Conservation (phyloP, 2,329 filamentous ascomycete genomes). For the Colletotrichum sp. region DNA sequence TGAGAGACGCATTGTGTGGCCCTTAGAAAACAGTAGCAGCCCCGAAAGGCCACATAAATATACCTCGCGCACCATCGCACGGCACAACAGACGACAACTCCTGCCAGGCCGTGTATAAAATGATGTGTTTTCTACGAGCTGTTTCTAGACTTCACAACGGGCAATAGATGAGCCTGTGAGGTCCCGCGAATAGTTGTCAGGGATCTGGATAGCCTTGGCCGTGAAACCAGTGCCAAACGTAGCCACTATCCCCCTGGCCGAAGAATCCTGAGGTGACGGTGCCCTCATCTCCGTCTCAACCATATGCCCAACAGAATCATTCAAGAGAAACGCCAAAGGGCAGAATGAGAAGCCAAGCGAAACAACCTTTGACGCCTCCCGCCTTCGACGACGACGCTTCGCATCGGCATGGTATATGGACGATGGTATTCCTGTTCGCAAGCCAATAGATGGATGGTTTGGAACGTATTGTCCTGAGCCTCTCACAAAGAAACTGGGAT, state of each 20-base stretch:
- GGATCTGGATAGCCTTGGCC: too few relatives aligned
- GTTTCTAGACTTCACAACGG: too few relatives aligned
- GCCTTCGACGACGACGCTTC: not conserved
- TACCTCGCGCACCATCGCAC: rapidly evolving
- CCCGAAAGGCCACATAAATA: rapidly evolving
- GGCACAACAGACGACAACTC: rapidly evolving
- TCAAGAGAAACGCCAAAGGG: rapidly evolving
- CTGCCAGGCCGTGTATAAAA: not conserved
- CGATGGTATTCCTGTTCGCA: not conserved
- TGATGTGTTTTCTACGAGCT: too few relatives aligned
- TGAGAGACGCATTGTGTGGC: too few relatives aligned
- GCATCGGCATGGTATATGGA: not conserved
- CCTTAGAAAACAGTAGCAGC: rapidly evolving
- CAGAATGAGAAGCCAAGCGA: not conserved
- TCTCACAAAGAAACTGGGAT: not conserved
- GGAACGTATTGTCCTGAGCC: too few relatives aligned
- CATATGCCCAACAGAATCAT: rapidly evolving
- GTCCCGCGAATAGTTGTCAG: too few relatives aligned
- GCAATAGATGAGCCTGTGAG: too few relatives aligned
- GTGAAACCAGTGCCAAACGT: too few relatives aligned
- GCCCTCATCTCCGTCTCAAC: rapidly evolving
- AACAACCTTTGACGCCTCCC: too few relatives aligned
- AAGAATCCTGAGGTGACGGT: not conserved
- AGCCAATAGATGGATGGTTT: too few relatives aligned
- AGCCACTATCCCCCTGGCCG: rapidly evolving